phyloP scores from a whole-genome alignment of 2,329 filamentous ascomycete genomes.

The Pyrenochaeta sp. region DNA sequence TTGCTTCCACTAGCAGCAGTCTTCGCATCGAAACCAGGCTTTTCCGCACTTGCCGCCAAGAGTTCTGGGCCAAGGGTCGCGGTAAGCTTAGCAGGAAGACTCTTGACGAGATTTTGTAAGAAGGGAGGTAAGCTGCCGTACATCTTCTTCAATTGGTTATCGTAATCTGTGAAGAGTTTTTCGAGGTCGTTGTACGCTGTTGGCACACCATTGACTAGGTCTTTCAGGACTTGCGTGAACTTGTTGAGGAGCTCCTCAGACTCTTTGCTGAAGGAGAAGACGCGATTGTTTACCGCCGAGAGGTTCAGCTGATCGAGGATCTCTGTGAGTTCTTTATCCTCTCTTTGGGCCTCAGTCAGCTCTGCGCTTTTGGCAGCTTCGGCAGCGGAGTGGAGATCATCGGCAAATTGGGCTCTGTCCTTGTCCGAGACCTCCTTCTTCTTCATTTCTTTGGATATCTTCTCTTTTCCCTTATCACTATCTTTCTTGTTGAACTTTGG shows the following conservation, averaged over 20 bases:
- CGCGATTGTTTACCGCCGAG: conserved; percentile 82
- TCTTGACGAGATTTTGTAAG: conserved; percentile 85
- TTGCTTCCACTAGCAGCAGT: conserved; percentile 28
- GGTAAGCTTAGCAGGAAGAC: conserved; percentile 83
- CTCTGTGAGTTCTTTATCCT: conserved; percentile 76
- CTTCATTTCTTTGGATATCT: conserved; percentile 29
- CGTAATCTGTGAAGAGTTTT: conserved; percentile 69
- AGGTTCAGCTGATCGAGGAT: conserved; percentile 88
- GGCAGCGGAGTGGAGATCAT: conserved; percentile 45
- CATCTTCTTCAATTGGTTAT: conserved; percentile 69
- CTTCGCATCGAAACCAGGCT: conserved; percentile 59
- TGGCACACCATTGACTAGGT: conserved; percentile 89
- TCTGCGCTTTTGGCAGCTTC: conserved; percentile 43
- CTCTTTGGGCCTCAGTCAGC: conserved; percentile 57
- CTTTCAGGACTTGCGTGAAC: conserved; percentile 91
- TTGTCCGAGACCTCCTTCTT: conserved; percentile 45
- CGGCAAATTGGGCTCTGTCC: conserved; percentile 46
- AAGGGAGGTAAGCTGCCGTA: conserved; percentile 76
- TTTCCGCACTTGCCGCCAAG: conserved; percentile 79
- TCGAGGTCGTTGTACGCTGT: conserved; percentile 93
- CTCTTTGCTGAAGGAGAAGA: conserved; percentile 84
- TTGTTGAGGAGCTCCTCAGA: conserved; percentile 81
- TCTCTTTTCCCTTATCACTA: conserved; percentile 44
- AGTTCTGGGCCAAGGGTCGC: conserved; percentile 80
- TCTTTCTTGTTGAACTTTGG: conserved; percentile 45